phyloP scores from a whole-genome alignment of 495 filamentous ascomycete species.

The Aspergillus saccharolyticus region DNA sequence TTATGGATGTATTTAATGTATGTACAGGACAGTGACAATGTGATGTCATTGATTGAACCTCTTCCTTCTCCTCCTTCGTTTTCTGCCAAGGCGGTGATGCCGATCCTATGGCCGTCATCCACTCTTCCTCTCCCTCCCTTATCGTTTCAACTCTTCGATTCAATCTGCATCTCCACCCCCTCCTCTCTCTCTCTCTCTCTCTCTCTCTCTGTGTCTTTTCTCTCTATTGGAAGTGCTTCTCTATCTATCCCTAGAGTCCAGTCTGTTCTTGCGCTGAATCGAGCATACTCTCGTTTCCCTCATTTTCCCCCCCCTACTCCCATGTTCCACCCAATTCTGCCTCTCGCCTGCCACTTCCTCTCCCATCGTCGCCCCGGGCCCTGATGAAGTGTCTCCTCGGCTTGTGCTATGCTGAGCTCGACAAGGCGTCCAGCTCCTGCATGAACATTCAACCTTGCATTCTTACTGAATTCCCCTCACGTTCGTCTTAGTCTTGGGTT shows the following conservation, averaged over 20 bases:
- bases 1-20: conserved; percentile 90
- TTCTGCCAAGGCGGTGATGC: too few relatives aligned
- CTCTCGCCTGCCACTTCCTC: conserved; percentile 8
- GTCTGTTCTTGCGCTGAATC: too few relatives aligned
- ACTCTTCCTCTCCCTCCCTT: neutral
- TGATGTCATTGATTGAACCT: too few relatives aligned
- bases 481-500: neutral
- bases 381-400: conserved; percentile 20
- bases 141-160: too few relatives aligned
- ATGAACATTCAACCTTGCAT: conserved; percentile 9
- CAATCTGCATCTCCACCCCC: too few relatives aligned
- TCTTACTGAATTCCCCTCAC: neutral
- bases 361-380: conserved; percentile 6
- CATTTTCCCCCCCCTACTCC: neutral
- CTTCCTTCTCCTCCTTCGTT: neutral
- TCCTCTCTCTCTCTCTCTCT: neutral
- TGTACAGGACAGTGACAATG: conserved; percentile 97
- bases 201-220: conserved; percentile 1
- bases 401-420: conserved; percentile 12
- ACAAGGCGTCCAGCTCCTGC: conserved; percentile 7
- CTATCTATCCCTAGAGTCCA: too few relatives aligned
- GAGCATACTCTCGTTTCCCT: too few relatives aligned
- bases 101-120: neutral
- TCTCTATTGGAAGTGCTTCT: neutral
- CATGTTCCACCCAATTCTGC: conserved; percentile 19